A percentile compares a stretch with the other conserved stretches of the same genome.
These are phyloP conservation scores for Populus pruinosa DNA, from an alignment of 345 rosid genomes.

Conservation along the genomic window DNA sequence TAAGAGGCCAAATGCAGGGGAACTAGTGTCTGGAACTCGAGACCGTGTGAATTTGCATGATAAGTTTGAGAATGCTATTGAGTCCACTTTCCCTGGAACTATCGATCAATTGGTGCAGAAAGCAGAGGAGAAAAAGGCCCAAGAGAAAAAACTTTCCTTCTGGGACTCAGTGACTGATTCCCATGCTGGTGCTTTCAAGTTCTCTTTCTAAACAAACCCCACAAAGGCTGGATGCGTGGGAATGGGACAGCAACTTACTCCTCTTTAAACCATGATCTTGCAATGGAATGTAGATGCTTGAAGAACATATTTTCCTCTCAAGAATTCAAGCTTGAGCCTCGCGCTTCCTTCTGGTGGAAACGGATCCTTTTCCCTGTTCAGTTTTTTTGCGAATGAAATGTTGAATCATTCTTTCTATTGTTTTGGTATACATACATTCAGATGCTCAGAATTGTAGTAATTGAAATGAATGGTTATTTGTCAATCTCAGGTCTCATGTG, in stretches of 20 bases:
- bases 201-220: conserved; percentile 43
- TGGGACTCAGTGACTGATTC: conserved; percentile 78
- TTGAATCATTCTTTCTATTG: too few relatives aligned
- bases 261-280: too few relatives aligned
- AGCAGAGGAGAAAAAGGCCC: conserved; percentile 51
- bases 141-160: conserved; percentile 60
- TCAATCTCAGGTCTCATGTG: too few relatives aligned
- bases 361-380: too few relatives aligned
- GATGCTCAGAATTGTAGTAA: too few relatives aligned
- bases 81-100: conserved; percentile 58
- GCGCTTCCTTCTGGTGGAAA: too few relatives aligned
- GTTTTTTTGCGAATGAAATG: too few relatives aligned
- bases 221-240: neutral
- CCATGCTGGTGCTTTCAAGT: conserved; percentile 74
- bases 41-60: conserved; percentile 76
- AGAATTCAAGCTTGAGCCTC: too few relatives aligned
- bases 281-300: too few relatives aligned
- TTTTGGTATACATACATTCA: too few relatives aligned
- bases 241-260: neutral
- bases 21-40: conserved; percentile 78
- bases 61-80: conserved; percentile 68
- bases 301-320: too few relatives aligned
- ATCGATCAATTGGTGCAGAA: conserved; percentile 46
- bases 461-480: too few relatives aligned
- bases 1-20: conserved; percentile 77